These are phyloP conservation scores for Apiospora marii DNA, from an alignment of 2,329 filamentous ascomycete genomes.

Conservation along the genomic window DNA sequence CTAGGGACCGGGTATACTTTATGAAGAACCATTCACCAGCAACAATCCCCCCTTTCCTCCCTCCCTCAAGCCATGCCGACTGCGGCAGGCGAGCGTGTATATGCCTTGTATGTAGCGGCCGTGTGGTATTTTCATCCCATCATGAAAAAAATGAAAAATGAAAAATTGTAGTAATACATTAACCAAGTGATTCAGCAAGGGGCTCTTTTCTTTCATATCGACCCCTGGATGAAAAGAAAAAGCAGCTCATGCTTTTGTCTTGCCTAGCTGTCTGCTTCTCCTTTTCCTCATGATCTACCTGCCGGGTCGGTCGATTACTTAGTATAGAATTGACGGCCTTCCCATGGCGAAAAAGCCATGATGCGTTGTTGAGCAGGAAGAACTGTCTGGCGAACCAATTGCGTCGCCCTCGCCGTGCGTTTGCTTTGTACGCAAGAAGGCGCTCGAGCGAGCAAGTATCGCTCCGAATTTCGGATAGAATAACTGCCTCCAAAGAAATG, in stretches of 20 bases:
- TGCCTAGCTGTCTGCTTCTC: background rate
- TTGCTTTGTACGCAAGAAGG: background rate
- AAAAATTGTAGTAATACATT: constrained; percentile 1
- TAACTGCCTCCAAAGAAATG: background rate
- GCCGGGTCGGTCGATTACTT: background rate
- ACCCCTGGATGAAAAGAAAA: background rate
- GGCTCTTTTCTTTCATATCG: background rate
- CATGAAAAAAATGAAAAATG: background rate
- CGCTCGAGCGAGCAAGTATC: background rate
- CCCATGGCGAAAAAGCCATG: background rate
- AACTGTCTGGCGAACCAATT: background rate
- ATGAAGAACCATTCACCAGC: constrained; percentile 7
- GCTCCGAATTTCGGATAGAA: background rate
- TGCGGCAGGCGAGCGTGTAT: background rate
- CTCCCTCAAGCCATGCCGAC: background rate
- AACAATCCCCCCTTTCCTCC: background rate
- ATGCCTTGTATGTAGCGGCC: background rate
- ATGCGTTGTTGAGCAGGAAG: background rate
- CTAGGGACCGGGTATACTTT: constrained; percentile 11
- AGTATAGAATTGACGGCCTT: background rate
- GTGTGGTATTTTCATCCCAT: constrained; percentile 1
- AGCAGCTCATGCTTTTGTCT: background rate
- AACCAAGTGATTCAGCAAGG: background rate
- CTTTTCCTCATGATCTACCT: background rate
- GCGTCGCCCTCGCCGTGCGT: background rate